Evolutionary conservation across 2,329 filamentous ascomycete species (phyloP), one percentile per base, ranked within the genome.

Genomic region (Beauveria pseudobassiana): DNA sequence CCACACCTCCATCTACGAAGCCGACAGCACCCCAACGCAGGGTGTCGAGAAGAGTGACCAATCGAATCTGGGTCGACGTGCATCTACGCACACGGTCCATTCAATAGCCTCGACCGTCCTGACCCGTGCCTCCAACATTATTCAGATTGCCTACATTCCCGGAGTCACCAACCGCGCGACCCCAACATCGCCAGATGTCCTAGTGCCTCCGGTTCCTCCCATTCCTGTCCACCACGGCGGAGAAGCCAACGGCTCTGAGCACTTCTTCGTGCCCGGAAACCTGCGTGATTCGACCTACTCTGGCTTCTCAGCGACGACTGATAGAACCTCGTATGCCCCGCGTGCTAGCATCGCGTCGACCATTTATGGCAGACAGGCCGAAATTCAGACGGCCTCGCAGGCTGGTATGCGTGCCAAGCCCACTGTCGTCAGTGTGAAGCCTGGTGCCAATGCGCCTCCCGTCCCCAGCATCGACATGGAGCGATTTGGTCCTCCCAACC

Each of bases 111-210:
- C 93, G 10, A 98, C 93, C 28, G 92, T 98, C 63, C 84, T 97
- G 64, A 98, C 95, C 20, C 87, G 95, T 64, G 95, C 95, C 54
- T 98, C 95, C 70, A 99, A 99, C 78, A 93, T 99, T 72, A 99
- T 99, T 69, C 95, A 98, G 77, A 99, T 99, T 75, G 95, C 95
- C 61, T 99, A 98, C 75, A 98, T 99, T 67, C 95, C 95, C 16
- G 95, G 95, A 63, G 93, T 98, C 69, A 97, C 91, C 64, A 97
- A 97, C 77, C 86, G 93, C 67, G 92, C 93, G 14, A 87, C 88
- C 8, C 89, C 90, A 5, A 87, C 89, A n/a, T 93, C 91, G 0
- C 90, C 91, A 3, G 87, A 86, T 45, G 78, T 91, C 22, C 83
- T 93, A 56, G 89, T 96, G 5, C 92, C 93, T n/a, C 93, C 93